A percentile compares a stretch with the other conserved stretches of the same genome.
Conservation (phyloP, 176 grass and related monocot species). For the Hordeum vulgare region MorexV3_pseudomolecules_assembly NC_058520.1:197866002-197866501, state of each 20-base stretch:
- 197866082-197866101: not conserved
- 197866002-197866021: not conserved
- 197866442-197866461: not conserved
- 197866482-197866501: not conserved
- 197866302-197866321: constrained; percentile 96
- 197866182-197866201: not conserved
- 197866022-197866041: not conserved
- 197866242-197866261: constrained; percentile 7
- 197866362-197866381: constrained; percentile 98
- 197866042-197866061: not conserved
- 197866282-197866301: constrained; percentile 98
- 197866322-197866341: constrained; percentile 91
- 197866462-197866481: not conserved
- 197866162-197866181: not conserved
- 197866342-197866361: constrained; percentile 90
- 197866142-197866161: not conserved
- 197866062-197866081: not conserved
- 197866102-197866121: not conserved
- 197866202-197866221: not conserved
- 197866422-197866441: constrained; percentile 13
- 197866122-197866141: not conserved
- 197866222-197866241: not conserved
- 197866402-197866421: constrained; percentile 73
- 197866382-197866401: constrained; percentile 99
- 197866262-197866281: not conserved